These are phyloP conservation scores for Ustilago shanxiensis DNA, from an alignment of 1,284 basidiomycete species.

Conservation along the genomic window DNA sequence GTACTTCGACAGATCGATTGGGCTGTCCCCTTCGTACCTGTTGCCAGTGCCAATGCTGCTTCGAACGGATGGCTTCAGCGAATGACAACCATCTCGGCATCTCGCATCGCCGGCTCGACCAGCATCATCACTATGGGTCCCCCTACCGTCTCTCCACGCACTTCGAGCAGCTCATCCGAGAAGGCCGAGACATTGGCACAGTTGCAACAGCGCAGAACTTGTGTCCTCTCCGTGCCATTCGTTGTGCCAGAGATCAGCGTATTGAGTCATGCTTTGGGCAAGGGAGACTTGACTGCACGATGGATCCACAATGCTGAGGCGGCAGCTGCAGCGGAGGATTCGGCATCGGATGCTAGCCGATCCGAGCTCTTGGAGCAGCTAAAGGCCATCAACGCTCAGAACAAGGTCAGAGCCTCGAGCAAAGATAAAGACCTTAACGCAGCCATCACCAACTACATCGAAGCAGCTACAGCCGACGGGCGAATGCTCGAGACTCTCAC, in stretches of 20 bases:
- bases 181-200: slow-evolving; percentile 33
- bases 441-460: slow-evolving; percentile 19
- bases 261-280: slow-evolving; percentile 48
- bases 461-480: slow-evolving; percentile 26
- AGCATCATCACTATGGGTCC: slow-evolving; percentile 37
- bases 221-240: slow-evolving; percentile 41
- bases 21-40: slow-evolving; percentile 36
- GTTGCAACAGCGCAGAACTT: slow-evolving; percentile 36
- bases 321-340: neutral
- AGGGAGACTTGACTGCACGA: slow-evolving; percentile 40
- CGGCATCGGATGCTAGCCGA: slow-evolving; percentile 21
- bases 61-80: slow-evolving; percentile 26
- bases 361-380: slow-evolving; percentile 27
- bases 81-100: slow-evolving; percentile 34
- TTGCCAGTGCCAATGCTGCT: slow-evolving; percentile 10
- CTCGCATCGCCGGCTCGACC: slow-evolving; percentile 47
- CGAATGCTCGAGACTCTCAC: slow-evolving; percentile 41
- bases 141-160: slow-evolving; percentile 17
- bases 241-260: slow-evolving; percentile 41
- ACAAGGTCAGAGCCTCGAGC: slow-evolving; percentile 8
- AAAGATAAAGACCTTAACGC: slow-evolving; percentile 23
- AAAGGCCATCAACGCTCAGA: slow-evolving; percentile 7
- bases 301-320: slow-evolving; percentile 25
- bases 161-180: slow-evolving; percentile 18
- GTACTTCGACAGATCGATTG: slow-evolving; percentile 46